Base-by-base conservation (phyloP, 495 filamentous ascomycete genomes). In the Barbatosphaeria neglecta region DNA sequence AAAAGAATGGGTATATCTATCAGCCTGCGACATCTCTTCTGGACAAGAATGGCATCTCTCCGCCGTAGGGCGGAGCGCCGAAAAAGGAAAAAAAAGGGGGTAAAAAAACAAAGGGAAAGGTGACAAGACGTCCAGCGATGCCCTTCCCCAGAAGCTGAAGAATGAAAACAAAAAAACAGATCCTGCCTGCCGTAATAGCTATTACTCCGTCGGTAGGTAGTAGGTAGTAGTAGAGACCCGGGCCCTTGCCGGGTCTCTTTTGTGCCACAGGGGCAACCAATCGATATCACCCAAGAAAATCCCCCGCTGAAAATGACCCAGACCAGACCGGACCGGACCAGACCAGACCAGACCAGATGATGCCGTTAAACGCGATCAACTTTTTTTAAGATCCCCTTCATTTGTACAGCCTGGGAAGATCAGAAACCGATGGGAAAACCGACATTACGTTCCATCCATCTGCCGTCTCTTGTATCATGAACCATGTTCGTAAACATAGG, bases 341-440 rank as follows among this genome's bases (percentile, higher is more conserved):
- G 51, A 62, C 44, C 49, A 45, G 46, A 51, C 54, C 55, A 54
- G 51, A 62, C 50, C 48, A 54, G 54, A 59, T 63, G 58, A 54
- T 63, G 61, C 60, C 39, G 48, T 31, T 49, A 39, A 47, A 46
- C 46, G 49, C 44, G 49, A 19, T 41, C 13, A 47, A 35, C 41
- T 53, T 54, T 35, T 35, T 53, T 54, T 35, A n/a, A 35, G 31
- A 35, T 11, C 16, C 31, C 31, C 31, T 15, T 35, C 28, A 3
- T n/a, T n/a, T 6, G 31, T 35, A 35, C 31, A 35, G 9, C 31
- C 31, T n/a, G 31, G 13, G 15, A 35, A 35, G 13, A 15, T 15
- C 9, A 35, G 31, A 35, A n/a, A n/a, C 31, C 31, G 31, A 35
- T 15, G 31, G 31, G 16, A n/a, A 35, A 35, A 35, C n/a, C n/a